These are phyloP conservation scores for Naematelia encephala DNA, from an alignment of 768 basidiomycete species.

Conservation along the genomic window DNA sequence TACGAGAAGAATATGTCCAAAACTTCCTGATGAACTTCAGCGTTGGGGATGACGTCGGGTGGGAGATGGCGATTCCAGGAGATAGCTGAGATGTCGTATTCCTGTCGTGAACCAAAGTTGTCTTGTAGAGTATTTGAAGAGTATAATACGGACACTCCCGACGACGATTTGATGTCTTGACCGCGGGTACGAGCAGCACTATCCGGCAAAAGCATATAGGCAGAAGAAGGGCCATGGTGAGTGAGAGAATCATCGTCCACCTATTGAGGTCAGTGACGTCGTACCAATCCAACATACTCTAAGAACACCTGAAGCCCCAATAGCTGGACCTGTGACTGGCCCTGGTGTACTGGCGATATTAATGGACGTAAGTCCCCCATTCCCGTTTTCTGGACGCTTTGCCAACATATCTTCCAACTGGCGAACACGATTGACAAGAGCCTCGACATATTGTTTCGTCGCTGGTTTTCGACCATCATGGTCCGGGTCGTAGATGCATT, in stretches of 20 bases:
- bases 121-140: not conserved
- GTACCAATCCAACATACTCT: not conserved
- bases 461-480: slow-evolving; percentile 44
- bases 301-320: not conserved
- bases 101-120: not conserved
- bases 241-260: slow-evolving; percentile 4
- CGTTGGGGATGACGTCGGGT: not conserved
- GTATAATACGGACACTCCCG: not conserved
- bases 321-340: not conserved
- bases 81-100: not conserved
- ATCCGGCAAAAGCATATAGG: slow-evolving; percentile 18
- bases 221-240: slow-evolving; percentile 19
- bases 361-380: not conserved
- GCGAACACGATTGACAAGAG: slow-evolving; percentile 34
- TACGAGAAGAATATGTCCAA: slow-evolving; percentile 2
- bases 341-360: not conserved
- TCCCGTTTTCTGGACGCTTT: slow-evolving; percentile 4
- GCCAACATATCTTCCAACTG: slow-evolving; percentile 29
- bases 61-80: slow-evolving; percentile 5
- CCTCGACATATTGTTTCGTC: slow-evolving; percentile 42
- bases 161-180: not conserved
- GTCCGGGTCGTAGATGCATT: slow-evolving; percentile 39
- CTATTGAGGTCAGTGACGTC: not conserved
- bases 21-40: not conserved
- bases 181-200: not conserved